Conservation (phyloP, 169 alveolate genomes). For the Cyclospora cayetanensis region DNA sequence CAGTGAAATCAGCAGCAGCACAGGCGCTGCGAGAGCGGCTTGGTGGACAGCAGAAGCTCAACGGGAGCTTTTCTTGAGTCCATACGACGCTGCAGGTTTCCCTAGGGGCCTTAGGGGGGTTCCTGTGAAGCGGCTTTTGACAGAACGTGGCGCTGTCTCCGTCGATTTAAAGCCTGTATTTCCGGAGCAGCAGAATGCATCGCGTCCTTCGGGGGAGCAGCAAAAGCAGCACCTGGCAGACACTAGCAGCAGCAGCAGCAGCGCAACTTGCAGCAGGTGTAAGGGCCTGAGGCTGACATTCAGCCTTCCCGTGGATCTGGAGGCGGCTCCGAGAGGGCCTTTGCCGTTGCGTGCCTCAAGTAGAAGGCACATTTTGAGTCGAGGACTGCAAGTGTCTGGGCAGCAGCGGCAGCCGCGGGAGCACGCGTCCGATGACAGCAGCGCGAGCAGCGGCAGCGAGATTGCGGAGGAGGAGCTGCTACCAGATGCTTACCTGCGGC, state of each 20-base stretch:
- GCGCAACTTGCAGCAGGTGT: neutral
- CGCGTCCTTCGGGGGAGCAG: neutral
- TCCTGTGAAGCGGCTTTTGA: neutral
- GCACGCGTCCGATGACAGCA: constrained; percentile 42
- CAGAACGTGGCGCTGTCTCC: constrained; percentile 34
- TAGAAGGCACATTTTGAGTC: too few relatives aligned
- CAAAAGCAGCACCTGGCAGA: constrained; percentile 20
- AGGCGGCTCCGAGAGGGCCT: too few relatives aligned
- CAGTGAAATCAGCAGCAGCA: neutral
- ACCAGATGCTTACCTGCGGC: neutral
- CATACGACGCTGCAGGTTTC: neutral
- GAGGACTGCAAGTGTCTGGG: too few relatives aligned
- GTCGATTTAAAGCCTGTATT: neutral
- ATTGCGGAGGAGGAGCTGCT: constrained; percentile 33
- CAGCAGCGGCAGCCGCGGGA: neutral
- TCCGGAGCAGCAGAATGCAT: neutral
- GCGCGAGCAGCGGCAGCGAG: constrained; percentile 59
- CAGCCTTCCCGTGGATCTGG: neutral
- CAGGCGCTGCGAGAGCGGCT: neutral
- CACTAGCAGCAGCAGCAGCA: constrained; percentile 47
- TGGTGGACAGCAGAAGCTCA: constrained; percentile 53
- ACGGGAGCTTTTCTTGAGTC: neutral
- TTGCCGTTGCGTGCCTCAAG: too few relatives aligned
- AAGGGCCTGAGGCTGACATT: constrained; percentile 23
- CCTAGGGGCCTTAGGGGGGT: neutral